Base-by-base conservation (phyloP, 2,329 filamentous ascomycete genomes). In the Aspergillus thermomutatus region DNA sequence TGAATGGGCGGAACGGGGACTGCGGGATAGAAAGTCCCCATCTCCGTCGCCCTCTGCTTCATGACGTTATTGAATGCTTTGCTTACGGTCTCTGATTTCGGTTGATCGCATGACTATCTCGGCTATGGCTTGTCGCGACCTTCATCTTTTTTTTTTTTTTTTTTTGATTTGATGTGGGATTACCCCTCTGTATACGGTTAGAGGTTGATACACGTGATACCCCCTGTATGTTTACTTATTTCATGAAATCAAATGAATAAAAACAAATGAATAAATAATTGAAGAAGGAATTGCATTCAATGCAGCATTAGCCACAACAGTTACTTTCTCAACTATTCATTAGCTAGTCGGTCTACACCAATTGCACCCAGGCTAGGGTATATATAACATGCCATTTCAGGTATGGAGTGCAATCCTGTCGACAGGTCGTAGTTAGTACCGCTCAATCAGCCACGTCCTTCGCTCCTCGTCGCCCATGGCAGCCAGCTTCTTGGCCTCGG, bases 381-480 rank as follows among this genome's bases (percentile, higher is more conserved):
- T 43, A 43, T 43, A 31, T 5, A 6, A 10, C 9, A 43, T 43
- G 21, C 9, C 4, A 43, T 11, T 43, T 43, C n/a, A 21, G 10
- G 9, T 2, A 10, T 21, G 21, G 2, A 52, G 49, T 49, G 21
- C 21, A 55, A 31, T 50, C 25, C 50, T 37, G 41, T 26, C 17
- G 45, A 41, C 34, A 19, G 21, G 9, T 19, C n/a, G 21, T 21
- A 34, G 37, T 66, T 63, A 78, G 57, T 77, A 77, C 37, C 72
- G 66, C 51, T 70, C 69, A 41, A 77, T 65, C 27, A 78, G 58
- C 75, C 74, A 77, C 47, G 65, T 56, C 34, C 69, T 64, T 47
- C 71, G 67, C 49, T 67, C 58, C 3, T 67, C 64, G 17, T 72
- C 68, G 9, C 63, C 56, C 67, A 76, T 75, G 2, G 54, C 64